Evolutionary conservation across 495 filamentous ascomycete species (phyloP), one percentile per base, ranked within the genome.

Genomic region (Aspergillus wentii): DNA sequence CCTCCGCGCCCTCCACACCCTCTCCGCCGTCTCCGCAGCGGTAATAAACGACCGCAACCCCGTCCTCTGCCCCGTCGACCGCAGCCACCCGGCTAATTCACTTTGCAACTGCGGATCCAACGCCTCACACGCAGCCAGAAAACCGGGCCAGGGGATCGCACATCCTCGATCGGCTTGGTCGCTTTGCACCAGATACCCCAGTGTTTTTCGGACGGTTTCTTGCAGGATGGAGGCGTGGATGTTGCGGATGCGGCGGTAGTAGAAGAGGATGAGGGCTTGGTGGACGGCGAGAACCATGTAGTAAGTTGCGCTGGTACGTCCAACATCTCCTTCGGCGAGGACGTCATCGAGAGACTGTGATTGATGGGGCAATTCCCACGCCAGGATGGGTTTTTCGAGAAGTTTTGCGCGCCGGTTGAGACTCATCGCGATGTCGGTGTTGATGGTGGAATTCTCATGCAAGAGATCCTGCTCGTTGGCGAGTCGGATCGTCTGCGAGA

Each of bases 401-500:
- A 27, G 10, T 8, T 30, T 40, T 5, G 42, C 25, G 4, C 42
- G 35, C 21, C 15, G 19, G 4, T 30, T 45, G 7, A 45, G 16
- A 18, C 20, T 27, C 19, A 11, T 21, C 4, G 22, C 20, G n/a
- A 35, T 8, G 5, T 35, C 18, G 6, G 27, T n/a, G 30, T 45
- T 36, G 13, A 40, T 15, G 10, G 10, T 29, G 5, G 22, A 21
- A 16, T 28, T 36, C 1, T 23, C 28, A 17, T 33, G 10, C 10
- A 40, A 17, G 1, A 43, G 40, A 15, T 48, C 45, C 15, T 42
- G 45, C 18, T 48, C 45, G 18, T 48, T 48, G 3, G 45, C 45
- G 2, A 48, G 35, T 4, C 45, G 39, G 25, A 48, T 48, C 3
- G 30, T 25, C 13, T 48, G 45, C 0, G 45, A 48, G 35, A 48